A percentile compares a stretch with the other conserved stretches of the same genome.
Evolutionary conservation across 2,329 filamentous ascomycete genomes (phyloP).

Genomic region (Grosmannia clavigera): DNA sequence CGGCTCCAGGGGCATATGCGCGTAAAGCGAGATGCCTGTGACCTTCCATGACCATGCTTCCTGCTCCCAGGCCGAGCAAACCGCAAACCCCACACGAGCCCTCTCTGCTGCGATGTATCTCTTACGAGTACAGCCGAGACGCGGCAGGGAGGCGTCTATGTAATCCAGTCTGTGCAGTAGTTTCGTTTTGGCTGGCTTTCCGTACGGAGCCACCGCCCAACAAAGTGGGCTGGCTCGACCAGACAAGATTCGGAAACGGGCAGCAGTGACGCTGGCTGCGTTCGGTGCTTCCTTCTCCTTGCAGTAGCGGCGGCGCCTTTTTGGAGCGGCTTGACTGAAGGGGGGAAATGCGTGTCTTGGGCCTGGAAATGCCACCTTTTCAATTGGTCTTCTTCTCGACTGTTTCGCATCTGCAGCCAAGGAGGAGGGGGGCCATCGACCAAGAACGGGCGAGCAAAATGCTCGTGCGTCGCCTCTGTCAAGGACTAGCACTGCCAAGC

Average conservation of each 20-base stretch:
- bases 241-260: not conserved
- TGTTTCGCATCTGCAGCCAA: no score
- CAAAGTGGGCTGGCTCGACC: not conserved
- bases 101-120: no score
- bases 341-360: not conserved
- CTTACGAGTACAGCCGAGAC: not conserved
- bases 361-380: not conserved
- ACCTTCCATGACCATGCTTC: no score
- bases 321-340: not conserved
- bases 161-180: not conserved
- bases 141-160: no score
- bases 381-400: no score
- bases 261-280: not conserved
- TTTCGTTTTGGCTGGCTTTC: not conserved
- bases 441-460: not conserved
- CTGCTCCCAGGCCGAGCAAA: no score
- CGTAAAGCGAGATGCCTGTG: no score
- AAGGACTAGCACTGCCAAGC: not conserved
- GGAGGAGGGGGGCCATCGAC: no score
- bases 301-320: conserved; percentile 4
- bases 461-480: not conserved
- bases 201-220: not conserved
- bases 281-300: conserved; percentile 1
- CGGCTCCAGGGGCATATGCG: no score
- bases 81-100: no score